Conservation (phyloP, 192 early-diverging fungal genomes). For the Entomortierella chlamydospora region DNA sequence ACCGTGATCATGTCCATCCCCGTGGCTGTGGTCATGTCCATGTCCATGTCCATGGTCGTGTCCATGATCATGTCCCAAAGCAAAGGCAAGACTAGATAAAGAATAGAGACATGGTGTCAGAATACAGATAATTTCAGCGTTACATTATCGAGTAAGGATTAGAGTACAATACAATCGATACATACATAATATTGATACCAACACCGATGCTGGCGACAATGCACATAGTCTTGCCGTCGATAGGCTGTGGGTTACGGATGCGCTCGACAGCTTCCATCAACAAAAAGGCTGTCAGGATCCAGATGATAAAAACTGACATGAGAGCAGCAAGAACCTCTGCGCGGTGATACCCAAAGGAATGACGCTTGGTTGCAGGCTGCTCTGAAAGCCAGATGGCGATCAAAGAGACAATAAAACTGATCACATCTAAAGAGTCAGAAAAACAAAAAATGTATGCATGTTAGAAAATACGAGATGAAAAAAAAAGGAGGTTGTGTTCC, state of each 20-base stretch:
- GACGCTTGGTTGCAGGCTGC: constrained; percentile 54
- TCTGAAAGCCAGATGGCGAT: constrained; percentile 59
- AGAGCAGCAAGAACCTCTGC: constrained; percentile 86
- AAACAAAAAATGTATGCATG: not conserved
- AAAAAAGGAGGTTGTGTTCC: constrained; percentile 1
- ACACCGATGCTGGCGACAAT: constrained; percentile 78
- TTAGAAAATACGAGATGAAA: not conserved
- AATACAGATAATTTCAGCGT: not conserved
- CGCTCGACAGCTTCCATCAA: constrained; percentile 80
- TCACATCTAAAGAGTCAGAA: constrained; percentile 67
- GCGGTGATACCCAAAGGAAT: constrained; percentile 81
- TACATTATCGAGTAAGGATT: too few relatives aligned
- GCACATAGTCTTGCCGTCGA: constrained; percentile 80
- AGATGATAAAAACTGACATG: constrained; percentile 80
- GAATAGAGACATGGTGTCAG: not conserved
- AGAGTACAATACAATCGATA: too few relatives aligned
- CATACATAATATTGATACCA: constrained; percentile 79
- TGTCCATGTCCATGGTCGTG: constrained; percentile 61
- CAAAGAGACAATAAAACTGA: constrained; percentile 79
- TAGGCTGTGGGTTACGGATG: constrained; percentile 67
- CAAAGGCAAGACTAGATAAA: constrained; percentile 59
- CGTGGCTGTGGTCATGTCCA: constrained; percentile 58
- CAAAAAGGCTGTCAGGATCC: constrained; percentile 77
- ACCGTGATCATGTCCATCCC: constrained; percentile 36
- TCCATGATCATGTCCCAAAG: constrained; percentile 60